Evolutionary conservation across 768 basidiomycete genomes (phyloP).

Genomic region (Naematelia aurantialba): DNA sequence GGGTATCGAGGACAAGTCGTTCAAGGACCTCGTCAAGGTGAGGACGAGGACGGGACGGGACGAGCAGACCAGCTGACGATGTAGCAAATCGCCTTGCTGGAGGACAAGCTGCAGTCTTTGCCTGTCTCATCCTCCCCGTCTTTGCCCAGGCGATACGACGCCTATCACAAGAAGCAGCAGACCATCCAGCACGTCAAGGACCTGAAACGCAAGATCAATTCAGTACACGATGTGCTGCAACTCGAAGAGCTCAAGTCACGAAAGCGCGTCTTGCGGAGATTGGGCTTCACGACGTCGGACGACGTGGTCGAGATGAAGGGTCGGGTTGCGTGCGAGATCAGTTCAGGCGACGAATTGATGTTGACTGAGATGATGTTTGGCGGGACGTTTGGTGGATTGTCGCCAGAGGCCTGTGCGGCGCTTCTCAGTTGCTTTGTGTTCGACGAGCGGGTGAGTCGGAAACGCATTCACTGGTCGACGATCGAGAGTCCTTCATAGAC

Average conservation of each 20-base stretch:
- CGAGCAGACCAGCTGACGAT: slow-evolving; percentile 6
- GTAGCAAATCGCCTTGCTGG: slow-evolving; percentile 88
- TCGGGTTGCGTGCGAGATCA: slow-evolving; percentile 96
- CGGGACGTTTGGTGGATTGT: slow-evolving; percentile 84
- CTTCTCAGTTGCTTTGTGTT: slow-evolving; percentile 98
- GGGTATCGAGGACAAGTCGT: slow-evolving; percentile 92
- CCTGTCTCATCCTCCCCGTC: slow-evolving; percentile 73
- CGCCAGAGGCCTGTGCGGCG: slow-evolving; percentile 87
- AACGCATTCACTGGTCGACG: too few species aligned
- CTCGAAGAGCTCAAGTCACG: slow-evolving; percentile 93
- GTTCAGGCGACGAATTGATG: slow-evolving; percentile 90
- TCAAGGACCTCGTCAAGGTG: slow-evolving; percentile 79
- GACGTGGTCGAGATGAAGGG: slow-evolving; percentile 99
- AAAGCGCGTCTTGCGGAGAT: slow-evolving; percentile 84
- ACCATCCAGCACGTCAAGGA: slow-evolving; percentile 53
- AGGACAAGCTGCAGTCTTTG: slow-evolving; percentile 75
- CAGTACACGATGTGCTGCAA: slow-evolving; percentile 87
- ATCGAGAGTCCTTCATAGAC: background rate
- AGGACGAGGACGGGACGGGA: too few species aligned
- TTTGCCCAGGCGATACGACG: slow-evolving; percentile 73
- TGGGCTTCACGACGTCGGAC: slow-evolving; percentile 80
- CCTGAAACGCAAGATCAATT: slow-evolving; percentile 78
- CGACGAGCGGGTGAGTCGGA: slow-evolving; percentile 72
- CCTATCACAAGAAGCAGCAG: slow-evolving; percentile 72
- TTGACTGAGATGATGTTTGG: slow-evolving; percentile 97